Percentiles rank a stretch among this genome's conserved stretches.
phyloP scores from a whole-genome alignment of 352 stramenopile species.

The Pythium diclinum region DNA sequence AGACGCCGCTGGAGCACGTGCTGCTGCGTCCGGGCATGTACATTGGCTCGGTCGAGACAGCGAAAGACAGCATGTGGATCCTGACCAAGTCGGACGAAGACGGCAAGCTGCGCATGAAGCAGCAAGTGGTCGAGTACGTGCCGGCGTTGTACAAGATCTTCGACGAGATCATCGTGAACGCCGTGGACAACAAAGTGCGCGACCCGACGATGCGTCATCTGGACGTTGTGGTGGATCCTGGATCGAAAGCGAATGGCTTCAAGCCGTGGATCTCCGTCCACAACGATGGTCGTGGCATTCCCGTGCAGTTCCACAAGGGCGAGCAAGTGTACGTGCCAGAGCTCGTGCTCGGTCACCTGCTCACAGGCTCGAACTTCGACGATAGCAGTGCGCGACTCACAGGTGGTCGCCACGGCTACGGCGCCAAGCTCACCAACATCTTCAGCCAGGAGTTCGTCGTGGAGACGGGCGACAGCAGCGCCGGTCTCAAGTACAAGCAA shows the following conservation, averaged over 20 bases:
- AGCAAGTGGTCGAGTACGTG: constrained; percentile 75
- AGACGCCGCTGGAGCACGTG: constrained; percentile 88
- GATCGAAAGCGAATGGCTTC: constrained; percentile 51
- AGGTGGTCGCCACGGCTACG: constrained; percentile 94
- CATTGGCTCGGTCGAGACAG: constrained; percentile 84
- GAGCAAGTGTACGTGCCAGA: constrained; percentile 97
- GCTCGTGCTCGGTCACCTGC: constrained; percentile 97
- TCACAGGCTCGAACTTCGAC: constrained; percentile 99
- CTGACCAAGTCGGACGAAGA: constrained; percentile 38
- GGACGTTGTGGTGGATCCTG: constrained; percentile 69
- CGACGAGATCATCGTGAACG: constrained; percentile 99
- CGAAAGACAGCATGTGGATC: constrained; percentile 81
- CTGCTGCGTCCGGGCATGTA: constrained; percentile 91
- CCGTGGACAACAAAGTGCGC: constrained; percentile 94
- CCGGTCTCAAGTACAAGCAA: constrained; percentile 85
- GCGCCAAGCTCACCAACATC: constrained; percentile 99
- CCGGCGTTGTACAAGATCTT: constrained; percentile 98
- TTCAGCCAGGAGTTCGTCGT: constrained; percentile 99
- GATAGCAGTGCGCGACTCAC: constrained; percentile 97
- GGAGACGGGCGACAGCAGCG: constrained; percentile 94
- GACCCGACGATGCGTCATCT: constrained; percentile 74
- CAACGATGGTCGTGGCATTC: constrained; percentile 98
- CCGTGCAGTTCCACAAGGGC: constrained; percentile 95
- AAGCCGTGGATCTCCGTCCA: constrained; percentile 93
- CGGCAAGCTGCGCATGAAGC: constrained; percentile 51